Evolutionary conservation across 352 stramenopile genomes (phyloP), one percentile per base, ranked within the genome.

Genomic region (Phytopythium aichiense): DNA sequence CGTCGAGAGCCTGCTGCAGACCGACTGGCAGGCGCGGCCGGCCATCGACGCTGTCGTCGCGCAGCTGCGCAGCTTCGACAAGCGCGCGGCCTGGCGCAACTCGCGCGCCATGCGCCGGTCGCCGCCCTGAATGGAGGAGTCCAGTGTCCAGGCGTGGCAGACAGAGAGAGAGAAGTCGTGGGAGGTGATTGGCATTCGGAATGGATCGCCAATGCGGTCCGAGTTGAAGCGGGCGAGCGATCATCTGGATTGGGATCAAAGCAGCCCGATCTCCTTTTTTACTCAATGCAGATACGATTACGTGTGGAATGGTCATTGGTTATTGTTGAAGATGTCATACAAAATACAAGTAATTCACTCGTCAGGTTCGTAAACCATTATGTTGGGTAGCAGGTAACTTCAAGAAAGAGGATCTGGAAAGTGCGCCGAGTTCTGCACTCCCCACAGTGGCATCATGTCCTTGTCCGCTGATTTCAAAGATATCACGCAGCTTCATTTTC

Each of bases 21-120:
- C 25, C 0, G 54, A 70, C 1, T 67, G 46, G 64, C 23, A 67
- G 28, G 15, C 58, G 16, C 46, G 64, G 9, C 45, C 45, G 20
- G 4, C 20, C 5, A 51, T 51, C 45, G 23, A 51, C n/a, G n/a
- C 13, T 2, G 45, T 51, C 11, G 45, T 51, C n/a, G 45, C 20
- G 20, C 45, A 51, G 23, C 45, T 51, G 20, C 45, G 38, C 38
- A 43, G 38, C 38, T 43, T 43, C 38, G 38, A 43, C 38, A 43
- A 43, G 38, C 38, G 38, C 38, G 38, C 38, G 38, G 12, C 38
- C 38, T 43, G 38, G 38, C 38, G 38, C 7, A 43, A n/a, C 38
- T 20, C 38, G 13, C 38, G 38, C 4, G 38, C 38, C 0, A 12
- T 43, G 38, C 3, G 15, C 38, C 38, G 18, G 38, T 43, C 38